Evolutionary conservation across 1,139 yeast genomes (phyloP), one percentile per base, ranked within the genome.

Genomic region (Suhomyces kunorum): DNA sequence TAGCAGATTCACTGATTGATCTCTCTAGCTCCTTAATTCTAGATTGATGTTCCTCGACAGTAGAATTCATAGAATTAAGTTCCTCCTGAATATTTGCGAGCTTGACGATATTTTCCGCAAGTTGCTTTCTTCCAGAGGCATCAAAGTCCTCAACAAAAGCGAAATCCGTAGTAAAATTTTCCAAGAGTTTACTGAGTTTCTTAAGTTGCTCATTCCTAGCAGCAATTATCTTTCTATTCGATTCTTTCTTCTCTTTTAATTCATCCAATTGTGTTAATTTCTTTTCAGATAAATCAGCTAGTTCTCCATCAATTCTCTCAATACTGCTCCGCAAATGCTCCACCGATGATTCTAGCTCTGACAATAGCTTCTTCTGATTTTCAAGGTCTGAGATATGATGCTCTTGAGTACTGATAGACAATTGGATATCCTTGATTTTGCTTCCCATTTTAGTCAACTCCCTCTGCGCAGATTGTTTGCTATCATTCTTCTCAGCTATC

Each of bases 351-450:
- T 42, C 39, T 16, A 38, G 34, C 12, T 38, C 45, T 5, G 16
- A 20, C 5, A 32, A 9, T 16, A 24, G 25, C 43, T 4, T 33
- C 44, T 31, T 62, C 54, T 18, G 50, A 43, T 49, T 63, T 25
- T 52, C 61, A 5, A 58, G 46, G 34, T 80, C 81, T 31, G 74
- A 57, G 12, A 78, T 59, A 1, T 76, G 59, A 35, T 66, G 69
- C 48, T 82, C 86, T 36, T 82, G 61, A 41, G 77, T 76, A 48
- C 80, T 76, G 8, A 87, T 75, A 4, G 59, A 59, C 18, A 83
- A 61, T 48, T 71, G 74, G 43, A 75, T 74, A 50, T 84, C 89
- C 46, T 82, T 80, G 7, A 84, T 63, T 22, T 64, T 60, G 33
- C 64, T 73, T 36, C 83, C 81, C 22, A 83, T 52, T 15, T 68